Base-by-base conservation (phyloP, 805 yeast genomes). In the Scheffersomyces amazonensis region DNA sequence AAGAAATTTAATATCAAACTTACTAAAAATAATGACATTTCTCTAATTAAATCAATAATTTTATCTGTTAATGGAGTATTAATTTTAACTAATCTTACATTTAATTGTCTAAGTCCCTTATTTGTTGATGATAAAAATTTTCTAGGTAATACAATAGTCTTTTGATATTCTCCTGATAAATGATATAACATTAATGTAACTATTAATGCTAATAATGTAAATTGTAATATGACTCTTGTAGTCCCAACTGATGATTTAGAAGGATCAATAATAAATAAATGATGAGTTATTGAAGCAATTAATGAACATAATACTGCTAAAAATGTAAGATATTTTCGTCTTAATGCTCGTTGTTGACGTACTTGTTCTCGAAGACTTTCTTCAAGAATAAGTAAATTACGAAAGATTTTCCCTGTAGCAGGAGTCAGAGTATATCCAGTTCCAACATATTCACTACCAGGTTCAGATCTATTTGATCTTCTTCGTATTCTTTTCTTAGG, bases 321-420 rank as follows among this genome's bases (percentile, higher is more conserved):
- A 52, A 84, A 84, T 10, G 78, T 60, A 37, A 78, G 59, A 53
- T 83, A 81, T 47, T 80, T 80, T 31, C 80, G 62, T 46, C 95
- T 71, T 41, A 88, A 64, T 6, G 75, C 65, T 37, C 79, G 75
- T 55, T 88, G 90, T 37, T 80, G 82, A n/a, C 73, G 66, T 34
- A 83, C 85, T 62, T 91, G 98, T 43, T 76, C 81, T 28, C 97
- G 73, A 35, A 93, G 67, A 38, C 87, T 81, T 54, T 90, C 96
- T 59, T 91, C 99, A 37, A 90, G 60, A 12, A 91, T 83, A 34
- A 91, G 66, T 48, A 93, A 62, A 56, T 91, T 89, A 33, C 95
- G 75, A 58, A 83, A 87, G 12, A 88, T 80, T 66, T 83, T 82
- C 1, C 89, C 85, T 0, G 85, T 73, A 6, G 80, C 76, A 2